Percentiles rank a stretch among this genome's conserved stretches.
Evolutionary conservation across 345 rosid species (phyloP).

Genomic region (Geranium rotundifolium): DNA sequence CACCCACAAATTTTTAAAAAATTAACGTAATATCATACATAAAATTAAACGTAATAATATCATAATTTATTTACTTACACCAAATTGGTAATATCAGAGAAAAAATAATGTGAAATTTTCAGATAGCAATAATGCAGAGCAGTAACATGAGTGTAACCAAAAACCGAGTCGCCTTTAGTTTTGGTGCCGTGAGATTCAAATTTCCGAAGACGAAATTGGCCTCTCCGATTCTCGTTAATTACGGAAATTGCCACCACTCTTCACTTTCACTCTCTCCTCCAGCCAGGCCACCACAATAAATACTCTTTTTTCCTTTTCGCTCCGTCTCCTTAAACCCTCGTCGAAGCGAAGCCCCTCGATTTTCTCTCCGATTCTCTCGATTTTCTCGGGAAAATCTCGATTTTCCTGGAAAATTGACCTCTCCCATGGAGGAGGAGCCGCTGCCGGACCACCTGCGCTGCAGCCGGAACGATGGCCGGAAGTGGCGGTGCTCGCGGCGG

Average conservation of each 20-base stretch:
- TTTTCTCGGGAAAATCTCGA: neutral
- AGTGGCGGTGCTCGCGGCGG: conserved; percentile 83
- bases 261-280: neutral
- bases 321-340: too few relatives aligned
- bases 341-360: neutral
- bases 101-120: too few relatives aligned
- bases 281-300: neutral
- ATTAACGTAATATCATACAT: too few relatives aligned
- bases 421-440: conserved; percentile 21
- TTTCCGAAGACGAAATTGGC: neutral
- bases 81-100: too few relatives aligned
- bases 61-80: too few relatives aligned
- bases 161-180: too few relatives aligned
- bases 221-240: neutral
- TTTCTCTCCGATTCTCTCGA: neutral
- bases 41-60: too few relatives aligned
- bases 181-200: too few relatives aligned
- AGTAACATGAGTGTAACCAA: too few relatives aligned
- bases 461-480: conserved; percentile 79
- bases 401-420: conserved; percentile 17
- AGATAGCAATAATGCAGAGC: too few relatives aligned
- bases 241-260: neutral
- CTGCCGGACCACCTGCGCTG: conserved; percentile 81
- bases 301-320: too few relatives aligned
- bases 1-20: too few relatives aligned